A percentile compares a stretch with the other conserved stretches of the same genome.
Evolutionary conservation across 805 yeast species (phyloP).

Genomic region (Ogataea henricii): DNA sequence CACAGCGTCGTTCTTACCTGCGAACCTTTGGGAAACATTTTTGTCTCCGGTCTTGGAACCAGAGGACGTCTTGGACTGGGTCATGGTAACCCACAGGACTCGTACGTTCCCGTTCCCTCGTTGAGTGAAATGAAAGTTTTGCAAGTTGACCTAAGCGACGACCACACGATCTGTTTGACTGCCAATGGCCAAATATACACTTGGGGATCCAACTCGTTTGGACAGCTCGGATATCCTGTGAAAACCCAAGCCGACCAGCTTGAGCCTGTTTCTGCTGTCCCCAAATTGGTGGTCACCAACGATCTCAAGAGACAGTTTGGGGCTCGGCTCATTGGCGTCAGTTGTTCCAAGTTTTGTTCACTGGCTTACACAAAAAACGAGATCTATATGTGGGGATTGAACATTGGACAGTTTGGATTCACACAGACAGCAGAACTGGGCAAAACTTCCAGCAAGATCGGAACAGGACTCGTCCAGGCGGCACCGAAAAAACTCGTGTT

Average conservation of each 20-base stretch:
- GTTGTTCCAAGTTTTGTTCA: constrained; percentile 72
- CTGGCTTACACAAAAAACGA: constrained; percentile 54
- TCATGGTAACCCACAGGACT: constrained; percentile 41
- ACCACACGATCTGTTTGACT: constrained; percentile 66
- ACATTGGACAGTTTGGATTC: constrained; percentile 80
- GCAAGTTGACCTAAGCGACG: constrained; percentile 55
- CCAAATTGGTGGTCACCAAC: constrained; percentile 44
- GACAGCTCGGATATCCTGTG: constrained; percentile 63
- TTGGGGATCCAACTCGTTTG: constrained; percentile 76
- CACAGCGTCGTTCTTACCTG: constrained; percentile 64
- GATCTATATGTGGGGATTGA: constrained; percentile 73
- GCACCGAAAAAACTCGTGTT: constrained; percentile 37
- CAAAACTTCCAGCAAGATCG: constrained; percentile 16
- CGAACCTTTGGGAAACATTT: constrained; percentile 47
- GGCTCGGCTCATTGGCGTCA: constrained; percentile 42
- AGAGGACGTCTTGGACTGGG: constrained; percentile 74
- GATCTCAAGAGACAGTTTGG: constrained; percentile 41
- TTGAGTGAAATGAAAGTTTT: constrained; percentile 37
- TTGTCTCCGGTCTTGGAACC: constrained; percentile 65
- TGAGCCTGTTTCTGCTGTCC: constrained; percentile 35
- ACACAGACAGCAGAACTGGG: constrained; percentile 21
- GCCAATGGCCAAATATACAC: constrained; percentile 55
- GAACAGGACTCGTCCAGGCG: constrained; percentile 14
- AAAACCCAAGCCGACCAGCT: constrained; percentile 26
- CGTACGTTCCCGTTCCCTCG: constrained; percentile 44